Evolutionary conservation across 179 eudicot genomes (phyloP), one percentile per base, ranked within the genome.

Genomic region (Heliamphora pulchella): DNA sequence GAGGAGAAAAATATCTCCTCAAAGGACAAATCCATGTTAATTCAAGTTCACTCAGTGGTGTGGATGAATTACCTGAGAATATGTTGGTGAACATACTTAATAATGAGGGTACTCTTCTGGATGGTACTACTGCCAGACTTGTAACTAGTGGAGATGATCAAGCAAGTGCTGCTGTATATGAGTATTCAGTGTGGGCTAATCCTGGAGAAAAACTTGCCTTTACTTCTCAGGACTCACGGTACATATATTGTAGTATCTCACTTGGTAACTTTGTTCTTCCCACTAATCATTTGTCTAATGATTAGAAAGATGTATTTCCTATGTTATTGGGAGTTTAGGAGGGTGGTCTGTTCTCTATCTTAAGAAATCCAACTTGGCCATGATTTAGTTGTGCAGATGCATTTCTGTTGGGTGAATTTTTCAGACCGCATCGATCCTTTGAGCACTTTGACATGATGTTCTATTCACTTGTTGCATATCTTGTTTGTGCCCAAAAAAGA

Each of bases 1-100:
- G 83, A 86, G 99, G 96, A 78, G 93, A 88, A 81, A 96, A 91
- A 74, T 94, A 90, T 90, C 93, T 96, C 39, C 79, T 94, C 55
- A 88, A 83, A 75, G 99, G 98, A 80, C 81, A 89, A 82, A 88
- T 94, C 78, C 84, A 80, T 83, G 86, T 96, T 62, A 92, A 91
- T 83, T 78, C 79, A 54, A 84, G 88, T 81, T 86, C 87, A 62
- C 84, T 82, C 7, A 67, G 77, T 80, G 83, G 82, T 47, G 15
- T 22, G 14, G 79, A 79, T 59, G 87, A 88, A 77, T 82, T 89
- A 68, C 97, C 96, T 57, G 91, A 88, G 58, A 87, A 79, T 82
- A 85, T 96, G 74, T 73, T 79, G 69, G 84, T 96, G 70, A 92
- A 86, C 76, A 83, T 94, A 74, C 73, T 91, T 51, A 86, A 87